phyloP scores from a whole-genome alignment of 2,329 filamentous ascomycete genomes.

The Aspergillus sojae region DNA sequence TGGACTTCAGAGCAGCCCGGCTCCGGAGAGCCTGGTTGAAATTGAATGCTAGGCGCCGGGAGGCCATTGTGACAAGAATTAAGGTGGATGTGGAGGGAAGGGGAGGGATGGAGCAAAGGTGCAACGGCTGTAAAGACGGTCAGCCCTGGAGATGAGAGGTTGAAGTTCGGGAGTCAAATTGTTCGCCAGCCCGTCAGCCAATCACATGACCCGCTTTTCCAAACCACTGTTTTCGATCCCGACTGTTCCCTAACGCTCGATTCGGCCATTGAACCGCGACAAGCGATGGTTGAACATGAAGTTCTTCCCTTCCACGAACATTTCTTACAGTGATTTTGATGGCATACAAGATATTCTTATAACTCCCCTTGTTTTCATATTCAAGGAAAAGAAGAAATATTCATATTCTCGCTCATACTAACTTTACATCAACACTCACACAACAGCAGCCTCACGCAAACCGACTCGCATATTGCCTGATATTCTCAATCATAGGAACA shows the following conservation, averaged over 20 bases:
- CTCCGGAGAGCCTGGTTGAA: conserved; percentile 86
- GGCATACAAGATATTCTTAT: neutral
- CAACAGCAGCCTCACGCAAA: conserved; percentile 26
- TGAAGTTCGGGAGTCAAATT: conserved; percentile 51
- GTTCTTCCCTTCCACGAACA: neutral
- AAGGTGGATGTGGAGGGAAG: conserved; percentile 38
- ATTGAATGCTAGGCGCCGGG: conserved; percentile 94
- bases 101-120: conserved; percentile 50
- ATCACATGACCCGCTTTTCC: conserved; percentile 49
- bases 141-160: conserved; percentile 41
- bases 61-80: conserved; percentile 71
- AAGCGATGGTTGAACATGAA: neutral
- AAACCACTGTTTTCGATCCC: conserved; percentile 39
- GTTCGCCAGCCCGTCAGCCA: conserved; percentile 44
- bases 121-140: conserved; percentile 29
- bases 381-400: neutral
- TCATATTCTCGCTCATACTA: neutral
- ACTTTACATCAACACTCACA: neutral
- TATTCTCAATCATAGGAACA: conserved; percentile 44
- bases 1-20: conserved; percentile 78
- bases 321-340: too few relatives aligned
- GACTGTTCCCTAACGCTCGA: conserved; percentile 30
- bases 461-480: conserved; percentile 40
- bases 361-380: neutral
- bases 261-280: neutral